phyloP scores from a whole-genome alignment of 73 alveolate genomes.

The Paramecium caudatum region DNA sequence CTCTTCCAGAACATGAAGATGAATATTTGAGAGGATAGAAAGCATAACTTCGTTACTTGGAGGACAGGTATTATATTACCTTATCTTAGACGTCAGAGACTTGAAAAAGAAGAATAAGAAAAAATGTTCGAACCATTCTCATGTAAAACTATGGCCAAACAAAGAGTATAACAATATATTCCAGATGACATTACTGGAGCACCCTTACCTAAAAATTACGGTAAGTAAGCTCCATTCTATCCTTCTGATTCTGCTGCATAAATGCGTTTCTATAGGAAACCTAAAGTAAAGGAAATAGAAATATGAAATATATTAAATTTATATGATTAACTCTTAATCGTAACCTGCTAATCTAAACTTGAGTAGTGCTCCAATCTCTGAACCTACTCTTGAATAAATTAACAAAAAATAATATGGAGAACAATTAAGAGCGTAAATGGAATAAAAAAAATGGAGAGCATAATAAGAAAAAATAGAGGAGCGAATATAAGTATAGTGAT shows the following conservation, averaged over 20 bases:
- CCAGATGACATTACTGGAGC: conserved; percentile 89
- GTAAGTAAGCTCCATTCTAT: conserved; percentile 94
- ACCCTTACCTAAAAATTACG: conserved; percentile 94
- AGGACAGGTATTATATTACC: conserved; percentile 81
- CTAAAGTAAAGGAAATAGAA: conserved; percentile 88
- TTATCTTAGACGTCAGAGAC: conserved; percentile 77
- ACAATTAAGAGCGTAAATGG: not conserved
- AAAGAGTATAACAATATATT: conserved; percentile 94
- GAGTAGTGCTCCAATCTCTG: conserved; percentile 13
- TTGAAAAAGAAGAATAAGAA: conserved; percentile 86
- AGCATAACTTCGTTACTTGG: conserved; percentile 79
- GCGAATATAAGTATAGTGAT: not conserved
- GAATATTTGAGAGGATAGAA: conserved; percentile 89
- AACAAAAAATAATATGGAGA: conserved; percentile 7
- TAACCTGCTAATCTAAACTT: not conserved
- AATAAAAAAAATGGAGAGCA: not conserved
- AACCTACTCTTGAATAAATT: conserved; percentile 22
- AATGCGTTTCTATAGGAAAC: conserved; percentile 94
- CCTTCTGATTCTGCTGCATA: conserved; percentile 95
- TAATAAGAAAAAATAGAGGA: not conserved
- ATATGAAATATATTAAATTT: conserved; percentile 75
- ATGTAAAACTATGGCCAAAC: conserved; percentile 92
- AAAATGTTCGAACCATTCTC: conserved; percentile 84
- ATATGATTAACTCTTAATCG: conserved; percentile 48
- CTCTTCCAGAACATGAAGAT: conserved; percentile 91